These are phyloP conservation scores for Metschnikowia vanudenii DNA, from an alignment of 805 yeast genomes.

Conservation along the genomic window DNA sequence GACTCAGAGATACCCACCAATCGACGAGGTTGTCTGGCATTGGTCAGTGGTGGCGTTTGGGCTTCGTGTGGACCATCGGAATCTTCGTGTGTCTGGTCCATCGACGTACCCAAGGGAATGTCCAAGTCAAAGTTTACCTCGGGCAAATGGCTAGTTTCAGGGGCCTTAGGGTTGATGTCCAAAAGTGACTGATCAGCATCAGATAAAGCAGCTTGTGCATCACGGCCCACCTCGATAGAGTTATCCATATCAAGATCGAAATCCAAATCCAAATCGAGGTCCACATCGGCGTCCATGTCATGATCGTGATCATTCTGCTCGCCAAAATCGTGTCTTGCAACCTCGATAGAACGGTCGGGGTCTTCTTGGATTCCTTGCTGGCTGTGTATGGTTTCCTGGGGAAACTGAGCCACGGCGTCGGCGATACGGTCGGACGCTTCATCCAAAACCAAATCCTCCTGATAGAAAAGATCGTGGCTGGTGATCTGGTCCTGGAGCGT, in stretches of 20 bases:
- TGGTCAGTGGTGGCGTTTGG: conserved; percentile 21
- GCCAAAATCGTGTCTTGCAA: conserved; percentile 44
- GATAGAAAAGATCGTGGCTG: conserved; percentile 67
- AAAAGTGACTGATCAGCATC: conserved; percentile 21
- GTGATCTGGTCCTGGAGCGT: conserved; percentile 77
- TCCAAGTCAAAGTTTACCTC: conserved; percentile 30
- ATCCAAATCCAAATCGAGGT: conserved; percentile 43
- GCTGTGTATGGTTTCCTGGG: conserved; percentile 5
- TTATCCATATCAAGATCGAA: conserved; percentile 53
- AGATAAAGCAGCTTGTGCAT: conserved; percentile 21
- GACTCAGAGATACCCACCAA: conserved; percentile 36
- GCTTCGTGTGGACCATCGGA: conserved; percentile 22
- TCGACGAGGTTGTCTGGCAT: conserved; percentile 25
- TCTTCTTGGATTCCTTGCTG: conserved; percentile 27
- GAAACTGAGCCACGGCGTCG: conserved; percentile 6
- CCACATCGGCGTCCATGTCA: conserved; percentile 22
- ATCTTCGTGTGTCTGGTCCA: conserved; percentile 6
- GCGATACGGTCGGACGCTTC: conserved; percentile 20
- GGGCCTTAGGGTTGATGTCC: conserved; percentile 11
- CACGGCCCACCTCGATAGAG: conserved; percentile 58
- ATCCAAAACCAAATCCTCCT: conserved; percentile 51
- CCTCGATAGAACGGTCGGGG: conserved; percentile 62
- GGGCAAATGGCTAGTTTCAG: conserved; percentile 20
- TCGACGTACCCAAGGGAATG: conserved; percentile 5
- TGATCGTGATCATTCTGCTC: conserved; percentile 20